A percentile compares a stretch with the other conserved stretches of the same genome.
These are phyloP conservation scores for Colletotrichum cereale DNA, from an alignment of 2,329 filamentous ascomycete genomes.

Conservation along the genomic window DNA sequence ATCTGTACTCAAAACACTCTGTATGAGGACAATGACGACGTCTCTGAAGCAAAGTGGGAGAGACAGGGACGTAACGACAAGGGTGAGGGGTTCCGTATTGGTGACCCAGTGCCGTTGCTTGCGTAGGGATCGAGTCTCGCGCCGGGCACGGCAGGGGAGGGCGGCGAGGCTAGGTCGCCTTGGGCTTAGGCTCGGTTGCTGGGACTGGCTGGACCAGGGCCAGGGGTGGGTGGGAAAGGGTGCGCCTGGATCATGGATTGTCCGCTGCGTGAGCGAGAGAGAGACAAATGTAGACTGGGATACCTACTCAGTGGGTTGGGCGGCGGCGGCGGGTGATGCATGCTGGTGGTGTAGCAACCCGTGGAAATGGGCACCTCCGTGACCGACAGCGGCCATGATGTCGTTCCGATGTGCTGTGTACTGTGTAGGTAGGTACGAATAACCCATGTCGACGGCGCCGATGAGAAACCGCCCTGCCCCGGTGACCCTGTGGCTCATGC, in stretches of 20 bases:
- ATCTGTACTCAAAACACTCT: not conserved
- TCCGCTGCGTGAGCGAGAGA: not conserved
- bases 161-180: not conserved
- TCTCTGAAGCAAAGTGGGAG: conserved; percentile 20
- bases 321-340: not conserved
- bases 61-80: not conserved
- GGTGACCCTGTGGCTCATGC: conserved; percentile 37
- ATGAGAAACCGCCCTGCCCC: conserved; percentile 29
- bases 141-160: conserved; percentile 10
- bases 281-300: not conserved
- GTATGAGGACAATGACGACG: conserved; percentile 34
- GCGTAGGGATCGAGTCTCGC: not conserved
- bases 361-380: not conserved
- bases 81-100: not conserved
- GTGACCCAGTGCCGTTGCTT: conserved; percentile 3
- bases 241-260: conserved; percentile 13
- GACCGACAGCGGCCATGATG: conserved; percentile 11
- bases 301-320: not conserved
- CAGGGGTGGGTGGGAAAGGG: conserved; percentile 1
- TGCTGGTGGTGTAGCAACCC: not conserved
- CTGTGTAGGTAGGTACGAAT: no score
- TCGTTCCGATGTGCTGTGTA: not conserved
- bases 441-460: not conserved
- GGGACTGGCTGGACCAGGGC: conserved; percentile 8
- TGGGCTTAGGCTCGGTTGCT: conserved; percentile 13